These are phyloP conservation scores for Chytriomyces hyalinus DNA, from an alignment of 192 early-diverging fungal species.

Conservation along the genomic window DNA sequence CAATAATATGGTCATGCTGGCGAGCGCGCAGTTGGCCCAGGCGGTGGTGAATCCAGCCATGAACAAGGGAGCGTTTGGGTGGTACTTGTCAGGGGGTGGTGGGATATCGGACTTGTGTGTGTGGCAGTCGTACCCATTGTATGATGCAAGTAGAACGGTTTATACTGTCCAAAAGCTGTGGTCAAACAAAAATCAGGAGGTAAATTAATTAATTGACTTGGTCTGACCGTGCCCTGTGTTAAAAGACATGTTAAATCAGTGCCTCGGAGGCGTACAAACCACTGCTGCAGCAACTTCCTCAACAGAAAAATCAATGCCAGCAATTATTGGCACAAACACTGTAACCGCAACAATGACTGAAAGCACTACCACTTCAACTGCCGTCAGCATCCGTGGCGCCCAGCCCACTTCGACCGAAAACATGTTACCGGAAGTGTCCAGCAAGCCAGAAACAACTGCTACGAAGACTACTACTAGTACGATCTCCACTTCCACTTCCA, in stretches of 20 bases:
- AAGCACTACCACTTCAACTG: background rate
- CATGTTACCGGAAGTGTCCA: background rate
- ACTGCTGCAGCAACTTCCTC: background rate
- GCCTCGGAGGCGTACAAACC: background rate
- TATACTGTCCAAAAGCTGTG: slow-evolving; percentile 4
- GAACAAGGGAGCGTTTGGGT: background rate
- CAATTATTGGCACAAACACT: background rate
- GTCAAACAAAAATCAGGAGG: slow-evolving; percentile 1
- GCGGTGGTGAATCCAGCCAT: background rate
- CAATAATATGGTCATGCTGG: background rate
- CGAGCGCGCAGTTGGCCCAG: background rate
- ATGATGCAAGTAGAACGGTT: background rate
- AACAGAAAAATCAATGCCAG: background rate
- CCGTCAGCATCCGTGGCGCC: too few relatives aligned
- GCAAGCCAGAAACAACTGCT: background rate
- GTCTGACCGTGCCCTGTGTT: background rate
- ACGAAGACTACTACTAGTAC: background rate
- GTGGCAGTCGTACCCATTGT: background rate
- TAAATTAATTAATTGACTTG: background rate
- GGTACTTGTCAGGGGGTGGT: background rate
- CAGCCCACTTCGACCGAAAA: too few relatives aligned
- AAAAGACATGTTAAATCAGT: background rate
- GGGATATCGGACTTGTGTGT: background rate
- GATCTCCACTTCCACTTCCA: background rate
- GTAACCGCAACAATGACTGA: background rate